Evolutionary conservation across 1,284 basidiomycete species (phyloP).

Genomic region (Cutaneotrichosporon daszewskae): DNA sequence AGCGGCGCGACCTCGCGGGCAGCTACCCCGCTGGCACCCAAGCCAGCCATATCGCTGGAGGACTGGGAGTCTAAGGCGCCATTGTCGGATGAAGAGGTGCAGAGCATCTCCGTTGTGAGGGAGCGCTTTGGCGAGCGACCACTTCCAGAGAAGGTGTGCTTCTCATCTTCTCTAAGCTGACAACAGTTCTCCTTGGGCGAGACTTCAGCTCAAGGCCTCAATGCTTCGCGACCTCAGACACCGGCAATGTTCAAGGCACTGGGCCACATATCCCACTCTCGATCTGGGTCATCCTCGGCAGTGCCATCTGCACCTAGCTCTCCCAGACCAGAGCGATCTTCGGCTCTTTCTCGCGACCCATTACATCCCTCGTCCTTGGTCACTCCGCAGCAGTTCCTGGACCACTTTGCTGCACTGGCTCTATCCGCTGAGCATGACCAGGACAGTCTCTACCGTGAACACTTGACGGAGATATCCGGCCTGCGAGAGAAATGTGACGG

Average conservation of each 20-base stretch:
- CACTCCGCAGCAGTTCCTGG: conserved; percentile 88
- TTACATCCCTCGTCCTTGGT: conserved; percentile 56
- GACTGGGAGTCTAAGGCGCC: conserved; percentile 84
- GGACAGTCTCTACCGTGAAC: conserved; percentile 78
- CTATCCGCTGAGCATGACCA: conserved; percentile 82
- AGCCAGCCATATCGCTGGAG: conserved; percentile 54
- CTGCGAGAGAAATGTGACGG: conserved; percentile 70
- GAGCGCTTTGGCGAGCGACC: conserved; percentile 58
- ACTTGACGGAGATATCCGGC: conserved; percentile 65
- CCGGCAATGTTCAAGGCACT: conserved; percentile 3
- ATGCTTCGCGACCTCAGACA: conserved; percentile 33
- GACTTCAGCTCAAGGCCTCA: conserved; percentile 19
- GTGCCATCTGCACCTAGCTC: conserved; percentile 16
- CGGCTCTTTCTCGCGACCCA: conserved; percentile 22
- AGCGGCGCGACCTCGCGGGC: conserved; percentile 6
- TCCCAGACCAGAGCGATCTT: conserved; percentile 1
- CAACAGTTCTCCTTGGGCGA: conserved; percentile 23
- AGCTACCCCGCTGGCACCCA: conserved; percentile 8
- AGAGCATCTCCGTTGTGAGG: conserved; percentile 62
- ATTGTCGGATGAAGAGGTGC: conserved; percentile 61
- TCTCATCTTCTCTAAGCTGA: background rate
- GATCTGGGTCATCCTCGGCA: conserved; percentile 8
- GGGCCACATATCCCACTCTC: conserved; percentile 5
- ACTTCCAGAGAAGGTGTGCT: conserved; percentile 66
- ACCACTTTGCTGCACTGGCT: conserved; percentile 84